Evolutionary conservation across 352 stramenopile genomes (phyloP), one percentile per base, ranked within the genome.

Genomic region (Phytophthora crassamura): DNA sequence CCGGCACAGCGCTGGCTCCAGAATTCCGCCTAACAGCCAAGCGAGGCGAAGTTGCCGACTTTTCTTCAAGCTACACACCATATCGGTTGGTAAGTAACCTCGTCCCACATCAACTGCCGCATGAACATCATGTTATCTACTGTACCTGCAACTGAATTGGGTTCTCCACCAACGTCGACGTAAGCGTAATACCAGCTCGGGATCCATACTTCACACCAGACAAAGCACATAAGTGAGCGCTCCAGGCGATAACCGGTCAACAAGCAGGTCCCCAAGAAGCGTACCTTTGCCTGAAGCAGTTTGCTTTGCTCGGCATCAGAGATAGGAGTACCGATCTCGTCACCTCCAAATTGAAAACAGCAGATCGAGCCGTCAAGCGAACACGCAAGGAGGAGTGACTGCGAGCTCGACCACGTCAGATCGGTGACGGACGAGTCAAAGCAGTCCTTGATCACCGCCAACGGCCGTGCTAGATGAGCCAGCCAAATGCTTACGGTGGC

Each of bases 401-500:
- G 57, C 7, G 74, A 59, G 8, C 66, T 81, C 1, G 79, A 84
- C 88, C 88, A 96, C 18, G 82, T 82, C 4, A 96, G 60, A 53
- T 96, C 88, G 8, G 86, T 95, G 43, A 96, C 88, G 2, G 82
- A 84, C 28, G 88, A 79, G 22, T 96, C 82, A 58, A 96, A 96
- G 55, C 88, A 94, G 63, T 92, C 79, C 40, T 90, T 91, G 50
- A 96, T 74, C 22, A 94, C 88, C 0, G 84, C 82, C 6, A 96
- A 61, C 7, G 88, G 88, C 2, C 88, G 82, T 32, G 86, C 72
- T 35, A 93, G 65, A 58, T 96, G 84, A 20, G 88, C 84, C 10
- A 95, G 69, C 88, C 88, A 96, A 36, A 96, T 89, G 47, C 84
- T 96, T 28, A 96, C 79, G 22, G 88, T 94, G 30, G 86, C 87